Conservation (phyloP, 2,329 filamentous ascomycete genomes). For the Anisogramma anomala region DNA sequence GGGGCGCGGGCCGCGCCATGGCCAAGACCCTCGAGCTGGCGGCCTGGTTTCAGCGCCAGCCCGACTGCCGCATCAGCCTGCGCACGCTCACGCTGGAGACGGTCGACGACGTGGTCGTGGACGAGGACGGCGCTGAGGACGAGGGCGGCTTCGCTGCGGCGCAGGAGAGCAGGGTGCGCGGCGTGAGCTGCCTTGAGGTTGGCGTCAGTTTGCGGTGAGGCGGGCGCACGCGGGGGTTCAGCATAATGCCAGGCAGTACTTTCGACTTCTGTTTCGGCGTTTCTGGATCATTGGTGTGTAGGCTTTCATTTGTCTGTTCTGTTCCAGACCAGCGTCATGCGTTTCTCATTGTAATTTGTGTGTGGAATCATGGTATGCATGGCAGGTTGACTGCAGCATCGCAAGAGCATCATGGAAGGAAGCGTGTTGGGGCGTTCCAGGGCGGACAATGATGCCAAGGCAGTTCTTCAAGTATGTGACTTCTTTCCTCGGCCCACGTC, state of each 20-base stretch:
- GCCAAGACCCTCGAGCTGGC: conserved; percentile 51
- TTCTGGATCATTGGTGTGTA: background rate
- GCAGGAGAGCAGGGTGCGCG: conserved; percentile 32
- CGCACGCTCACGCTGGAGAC: conserved; percentile 52
- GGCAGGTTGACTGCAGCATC: background rate
- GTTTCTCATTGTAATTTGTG: background rate
- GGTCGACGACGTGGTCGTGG: conserved; percentile 52
- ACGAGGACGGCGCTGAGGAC: conserved; percentile 21
- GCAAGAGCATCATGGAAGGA: background rate
- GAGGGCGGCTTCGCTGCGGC: conserved; percentile 18
- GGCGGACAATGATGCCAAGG: background rate
- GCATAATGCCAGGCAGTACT: background rate
- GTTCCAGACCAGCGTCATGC: background rate
- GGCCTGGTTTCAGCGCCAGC: conserved; percentile 51
- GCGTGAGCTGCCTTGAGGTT: conserved; percentile 40
- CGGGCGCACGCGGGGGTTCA: background rate
- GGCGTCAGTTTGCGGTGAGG: conserved; percentile 34
- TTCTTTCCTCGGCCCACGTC: background rate
- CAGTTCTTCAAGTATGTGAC: background rate
- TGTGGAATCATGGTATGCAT: background rate
- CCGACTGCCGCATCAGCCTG: conserved; percentile 46
- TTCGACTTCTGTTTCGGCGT: background rate
- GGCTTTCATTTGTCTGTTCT: background rate
- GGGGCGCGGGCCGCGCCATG: conserved; percentile 57
- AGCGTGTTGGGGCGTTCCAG: background rate